These are phyloP conservation scores for Coprinellus aureogranulatus DNA, from an alignment of 768 basidiomycete species.

Conservation along the genomic window DNA sequence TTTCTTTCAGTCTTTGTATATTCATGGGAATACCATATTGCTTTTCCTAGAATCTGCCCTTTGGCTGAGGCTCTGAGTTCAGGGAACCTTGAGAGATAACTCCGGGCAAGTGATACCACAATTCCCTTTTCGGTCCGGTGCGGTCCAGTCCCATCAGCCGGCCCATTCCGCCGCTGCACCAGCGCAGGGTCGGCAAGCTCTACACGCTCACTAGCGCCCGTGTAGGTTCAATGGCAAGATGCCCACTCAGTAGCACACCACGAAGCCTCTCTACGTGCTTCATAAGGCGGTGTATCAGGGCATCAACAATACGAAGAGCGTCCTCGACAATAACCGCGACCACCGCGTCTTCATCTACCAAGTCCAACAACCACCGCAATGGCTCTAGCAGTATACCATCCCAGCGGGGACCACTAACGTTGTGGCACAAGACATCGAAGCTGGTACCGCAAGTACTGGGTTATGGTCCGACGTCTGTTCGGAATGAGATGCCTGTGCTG, in stretches of 20 bases:
- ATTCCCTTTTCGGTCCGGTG: too few species aligned
- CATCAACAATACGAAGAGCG: neutral
- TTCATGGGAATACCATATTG: too few species aligned
- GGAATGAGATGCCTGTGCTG: constrained; percentile 12
- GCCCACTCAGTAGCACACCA: constrained; percentile 4
- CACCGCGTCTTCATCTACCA: neutral
- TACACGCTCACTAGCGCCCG: neutral
- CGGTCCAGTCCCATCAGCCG: neutral
- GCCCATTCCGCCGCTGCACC: neutral
- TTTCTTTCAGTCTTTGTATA: too few species aligned
- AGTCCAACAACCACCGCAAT: neutral
- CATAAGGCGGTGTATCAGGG: neutral
- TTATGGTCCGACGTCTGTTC: constrained; percentile 9
- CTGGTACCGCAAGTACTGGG: constrained; percentile 45
- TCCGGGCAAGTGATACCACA: too few species aligned
- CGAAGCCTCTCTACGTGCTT: neutral
- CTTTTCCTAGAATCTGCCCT: too few species aligned
- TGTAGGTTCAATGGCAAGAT: constrained; percentile 8
- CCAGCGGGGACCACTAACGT: constrained; percentile 35
- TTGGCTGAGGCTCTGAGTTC: too few species aligned
- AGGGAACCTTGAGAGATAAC: too few species aligned
- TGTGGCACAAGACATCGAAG: constrained; percentile 48
- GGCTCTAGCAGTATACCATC: constrained; percentile 2
- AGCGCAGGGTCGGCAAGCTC: neutral
- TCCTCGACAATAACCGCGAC: neutral